These are phyloP conservation scores for Monilinia polystroma DNA, from an alignment of 2,329 filamentous ascomycete genomes.

Conservation along the genomic window DNA sequence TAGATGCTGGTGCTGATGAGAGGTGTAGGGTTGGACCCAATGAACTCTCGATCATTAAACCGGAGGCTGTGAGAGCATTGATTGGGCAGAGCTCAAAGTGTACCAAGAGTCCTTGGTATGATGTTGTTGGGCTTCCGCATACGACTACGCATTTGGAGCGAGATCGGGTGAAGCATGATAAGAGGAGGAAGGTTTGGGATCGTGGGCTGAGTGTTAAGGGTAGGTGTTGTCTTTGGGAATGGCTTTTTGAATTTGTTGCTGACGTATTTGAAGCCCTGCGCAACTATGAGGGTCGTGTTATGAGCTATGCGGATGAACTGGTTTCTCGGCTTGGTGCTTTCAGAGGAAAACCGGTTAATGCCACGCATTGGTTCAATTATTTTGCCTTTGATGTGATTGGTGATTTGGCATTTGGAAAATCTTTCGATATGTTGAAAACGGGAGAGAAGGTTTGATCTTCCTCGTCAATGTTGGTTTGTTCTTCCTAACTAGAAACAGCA, in stretches of 20 bases:
- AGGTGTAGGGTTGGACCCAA: slow-evolving; percentile 25
- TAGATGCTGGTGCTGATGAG: not conserved
- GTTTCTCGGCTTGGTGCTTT: slow-evolving; percentile 24
- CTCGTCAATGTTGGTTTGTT: too few species aligned
- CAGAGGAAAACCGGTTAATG: slow-evolving; percentile 30
- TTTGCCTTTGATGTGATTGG: slow-evolving; percentile 37
- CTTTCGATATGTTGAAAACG: slow-evolving; percentile 32
- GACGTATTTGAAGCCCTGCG: slow-evolving; percentile 28
- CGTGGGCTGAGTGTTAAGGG: slow-evolving; percentile 28
- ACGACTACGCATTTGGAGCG: slow-evolving; percentile 27
- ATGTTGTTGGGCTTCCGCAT: slow-evolving; percentile 25
- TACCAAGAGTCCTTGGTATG: slow-evolving; percentile 33
- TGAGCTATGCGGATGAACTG: slow-evolving; percentile 28
- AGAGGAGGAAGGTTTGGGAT: slow-evolving; percentile 34
- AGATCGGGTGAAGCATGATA: slow-evolving; percentile 30
- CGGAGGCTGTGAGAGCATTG: slow-evolving; percentile 29
- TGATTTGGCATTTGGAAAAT: slow-evolving; percentile 35
- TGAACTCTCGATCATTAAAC: slow-evolving; percentile 29
- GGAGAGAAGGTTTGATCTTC: slow-evolving; percentile 16
- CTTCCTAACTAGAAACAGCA: slow-evolving; percentile 15
- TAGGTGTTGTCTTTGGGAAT: slow-evolving; percentile 2
- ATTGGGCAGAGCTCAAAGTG: slow-evolving; percentile 29
- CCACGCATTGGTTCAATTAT: slow-evolving; percentile 31
- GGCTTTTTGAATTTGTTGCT: too few species aligned
- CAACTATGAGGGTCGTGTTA: slow-evolving; percentile 32